A percentile compares a stretch with the other conserved stretches of the same genome.
phyloP scores from a whole-genome alignment of 2,329 filamentous ascomycete genomes.

The Alternaria triticina region DNA sequence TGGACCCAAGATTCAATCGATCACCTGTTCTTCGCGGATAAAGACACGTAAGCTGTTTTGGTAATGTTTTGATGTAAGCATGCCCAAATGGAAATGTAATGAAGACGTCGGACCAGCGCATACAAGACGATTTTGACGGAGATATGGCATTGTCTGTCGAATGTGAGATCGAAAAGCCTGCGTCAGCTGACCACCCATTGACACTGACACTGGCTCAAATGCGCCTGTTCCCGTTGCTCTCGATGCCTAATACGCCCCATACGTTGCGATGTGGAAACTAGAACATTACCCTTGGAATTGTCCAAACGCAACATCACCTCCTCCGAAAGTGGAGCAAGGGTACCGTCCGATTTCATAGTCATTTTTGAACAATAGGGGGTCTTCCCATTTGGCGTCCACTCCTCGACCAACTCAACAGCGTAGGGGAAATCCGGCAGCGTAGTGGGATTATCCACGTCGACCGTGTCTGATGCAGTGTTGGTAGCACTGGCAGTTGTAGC shows the following conservation, averaged over 20 bases:
- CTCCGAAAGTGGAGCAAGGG: not conserved
- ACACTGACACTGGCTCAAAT: slow-evolving; percentile 21
- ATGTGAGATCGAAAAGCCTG: not conserved
- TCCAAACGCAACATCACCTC: slow-evolving; percentile 7
- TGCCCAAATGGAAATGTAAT: not conserved
- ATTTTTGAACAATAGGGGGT: slow-evolving; percentile 31
- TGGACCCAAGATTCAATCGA: not conserved
- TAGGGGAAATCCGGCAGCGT: slow-evolving; percentile 24
- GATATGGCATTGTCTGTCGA: not conserved
- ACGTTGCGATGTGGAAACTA: not conserved
- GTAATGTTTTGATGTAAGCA: not conserved
- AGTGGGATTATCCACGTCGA: not conserved
- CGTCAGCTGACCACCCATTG: slow-evolving; percentile 21
- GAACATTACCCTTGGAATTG: slow-evolving; percentile 5
- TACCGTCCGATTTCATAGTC: slow-evolving; percentile 3
- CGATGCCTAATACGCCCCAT: not conserved
- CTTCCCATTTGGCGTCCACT: slow-evolving; percentile 19
- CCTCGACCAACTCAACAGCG: slow-evolving; percentile 32
- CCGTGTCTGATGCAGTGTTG: not conserved
- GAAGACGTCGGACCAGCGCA: not conserved
- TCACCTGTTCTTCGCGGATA: not conserved
- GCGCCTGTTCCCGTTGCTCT: not conserved
- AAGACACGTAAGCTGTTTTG: not conserved
- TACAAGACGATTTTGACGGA: not conserved
- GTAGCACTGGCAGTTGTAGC: not conserved